Evolutionary conservation across 345 rosid genomes (phyloP), one percentile per base, ranked within the genome.

Genomic region (Lepidium didymum): DNA sequence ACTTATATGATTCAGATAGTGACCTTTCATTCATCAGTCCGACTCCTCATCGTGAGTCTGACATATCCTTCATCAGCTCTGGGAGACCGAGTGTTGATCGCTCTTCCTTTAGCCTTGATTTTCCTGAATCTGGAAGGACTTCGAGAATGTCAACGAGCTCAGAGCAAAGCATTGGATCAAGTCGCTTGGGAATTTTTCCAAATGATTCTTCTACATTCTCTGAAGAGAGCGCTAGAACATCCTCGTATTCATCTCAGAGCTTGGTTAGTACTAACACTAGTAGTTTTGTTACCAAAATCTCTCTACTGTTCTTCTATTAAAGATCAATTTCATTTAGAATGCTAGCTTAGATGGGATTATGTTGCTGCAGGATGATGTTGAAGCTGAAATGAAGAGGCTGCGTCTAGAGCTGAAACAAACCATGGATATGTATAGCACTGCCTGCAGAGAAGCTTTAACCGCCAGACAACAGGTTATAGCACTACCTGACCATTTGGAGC

Each of bases 321-420:
- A 14, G 37, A 46, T 27, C 8, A 5, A 3, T 52, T 18, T 52
- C 13, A 8, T 67, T 8, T 29, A 21, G 42, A 50, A 10, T 11
- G 16, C 6, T 60, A 41, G n/a, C 50, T 59, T 52, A 53, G 33
- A 36, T 31, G 37, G 5, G 34, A 31, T 62, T 62, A 12, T 69
- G 35, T 51, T 62, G 70, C 56, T 69, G 18, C 57, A 92, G 92
- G 97, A 91, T 12, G 99, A 87, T 27, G 82, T 87, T 50, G 97
- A 94, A 81, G 71, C 84, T 51, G 98, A 93, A 68, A 88, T 93
- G 94, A 88, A 82, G 79, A 81, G 97, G 78, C 77, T 93, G 44
- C 90, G 76, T 81, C 52, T 83, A 58, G 96, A 94, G 86, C 71
- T 94, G 49, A 94, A 89, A 82, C 90, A 87, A 83, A 94, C 97